Evolutionary conservation across 352 stramenopile genomes (phyloP).

Genomic region (Globisporangium splendens): DNA sequence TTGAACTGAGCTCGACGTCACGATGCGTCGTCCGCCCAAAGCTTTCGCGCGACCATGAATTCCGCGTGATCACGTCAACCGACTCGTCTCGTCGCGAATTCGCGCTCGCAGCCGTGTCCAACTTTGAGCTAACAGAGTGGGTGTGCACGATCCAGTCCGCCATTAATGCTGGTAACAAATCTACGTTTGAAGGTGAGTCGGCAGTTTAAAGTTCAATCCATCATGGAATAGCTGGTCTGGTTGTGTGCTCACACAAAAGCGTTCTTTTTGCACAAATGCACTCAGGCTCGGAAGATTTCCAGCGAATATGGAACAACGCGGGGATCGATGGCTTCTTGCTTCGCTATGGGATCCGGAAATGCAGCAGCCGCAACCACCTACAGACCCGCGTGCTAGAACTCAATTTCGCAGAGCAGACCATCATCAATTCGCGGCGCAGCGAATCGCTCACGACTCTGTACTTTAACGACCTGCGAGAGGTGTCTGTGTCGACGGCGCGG

Average conservation of each 20-base stretch:
- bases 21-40: constrained; percentile 61
- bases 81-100: constrained; percentile 67
- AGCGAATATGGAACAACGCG: constrained; percentile 73
- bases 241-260: not conserved
- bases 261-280: not conserved
- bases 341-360: constrained; percentile 81
- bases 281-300: constrained; percentile 40
- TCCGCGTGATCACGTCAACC: constrained; percentile 72
- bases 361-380: constrained; percentile 70
- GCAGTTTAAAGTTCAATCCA: not conserved
- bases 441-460: constrained; percentile 75
- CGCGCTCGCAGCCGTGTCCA: constrained; percentile 54
- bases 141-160: constrained; percentile 74
- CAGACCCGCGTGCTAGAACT: constrained; percentile 83
- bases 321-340: constrained; percentile 81
- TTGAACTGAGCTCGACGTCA: constrained; percentile 75
- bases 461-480: constrained; percentile 61
- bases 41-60: constrained; percentile 63
- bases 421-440: constrained; percentile 73
- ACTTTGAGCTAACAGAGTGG: constrained; percentile 83
- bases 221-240: constrained; percentile 5
- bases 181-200: constrained; percentile 56
- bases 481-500: constrained; percentile 35
- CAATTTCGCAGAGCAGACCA: constrained; percentile 84
- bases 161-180: constrained; percentile 80